phyloP scores from a whole-genome alignment of 2,329 filamentous ascomycete species.

The Spiromastix sp. region DNA sequence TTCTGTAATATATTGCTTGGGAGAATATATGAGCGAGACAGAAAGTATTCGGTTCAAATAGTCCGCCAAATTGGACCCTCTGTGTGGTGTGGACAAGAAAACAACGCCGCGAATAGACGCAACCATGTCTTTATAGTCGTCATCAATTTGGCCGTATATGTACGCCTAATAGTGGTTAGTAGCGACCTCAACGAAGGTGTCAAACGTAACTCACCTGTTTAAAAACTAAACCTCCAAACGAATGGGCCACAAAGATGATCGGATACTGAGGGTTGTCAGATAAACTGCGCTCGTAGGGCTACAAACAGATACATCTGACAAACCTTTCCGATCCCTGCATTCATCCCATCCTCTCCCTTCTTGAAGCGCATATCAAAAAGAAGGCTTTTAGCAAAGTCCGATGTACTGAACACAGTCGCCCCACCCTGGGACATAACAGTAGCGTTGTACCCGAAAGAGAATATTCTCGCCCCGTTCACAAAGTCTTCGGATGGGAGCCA shows the following conservation, averaged over 20 bases:
- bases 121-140: slow-evolving; percentile 9
- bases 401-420: slow-evolving; percentile 8
- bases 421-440: slow-evolving; percentile 4
- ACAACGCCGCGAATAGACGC: slow-evolving; percentile 12
- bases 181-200: too few species aligned
- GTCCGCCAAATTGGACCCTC: slow-evolving; percentile 17
- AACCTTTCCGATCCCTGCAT: slow-evolving; percentile 13
- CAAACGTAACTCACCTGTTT: too few species aligned
- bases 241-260: slow-evolving; percentile 37
- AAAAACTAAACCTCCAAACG: slow-evolving; percentile 35
- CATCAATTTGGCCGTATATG: slow-evolving; percentile 14
- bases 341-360: slow-evolving; percentile 8
- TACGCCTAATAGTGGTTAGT: too few species aligned
- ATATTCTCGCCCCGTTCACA: slow-evolving; percentile 13
- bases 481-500: slow-evolving; percentile 24
- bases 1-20: slow-evolving; percentile 8
- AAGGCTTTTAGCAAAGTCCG: slow-evolving; percentile 21
- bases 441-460: slow-evolving; percentile 18
- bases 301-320: too few species aligned
- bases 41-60: slow-evolving; percentile 21
- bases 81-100: slow-evolving; percentile 23
- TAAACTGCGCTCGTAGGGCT: too few species aligned
- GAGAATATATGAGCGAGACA: slow-evolving; percentile 9
- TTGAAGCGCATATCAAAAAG: slow-evolving; percentile 17
- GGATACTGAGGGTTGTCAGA: too few species aligned